Evolutionary conservation across 75 land plant genomes (phyloP), one percentile per base, ranked within the genome.

Genomic region (Cupressus sempervirens): DNA sequence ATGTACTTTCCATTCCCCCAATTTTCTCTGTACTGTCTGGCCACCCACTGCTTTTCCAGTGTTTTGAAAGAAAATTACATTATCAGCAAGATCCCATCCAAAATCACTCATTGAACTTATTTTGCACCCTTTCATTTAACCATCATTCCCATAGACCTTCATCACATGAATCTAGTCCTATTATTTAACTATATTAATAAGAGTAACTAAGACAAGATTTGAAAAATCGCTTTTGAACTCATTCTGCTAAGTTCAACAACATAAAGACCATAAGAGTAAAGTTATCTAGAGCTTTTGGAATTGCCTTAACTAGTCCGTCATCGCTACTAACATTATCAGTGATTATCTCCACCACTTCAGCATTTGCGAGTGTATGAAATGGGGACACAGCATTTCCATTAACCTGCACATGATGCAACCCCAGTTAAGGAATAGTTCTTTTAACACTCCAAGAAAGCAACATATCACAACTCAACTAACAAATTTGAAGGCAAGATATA

Each of bases 311-410:
- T 82, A 52, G 16, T 52, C 26, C 54, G 26, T 45, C 81, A 79
- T 18, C 48, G 30, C 34, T 80, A 92, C 97, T 91, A 65, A 96
- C 99, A 87, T 94, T 88, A 89, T 95, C 94, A 32, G 99, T 97
- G 36, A 97, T 92, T 38, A 97, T 91, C 88, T 97, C 99, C 84
- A 97, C 99, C 83, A 97, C 99, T 91, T 97, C 99, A 58, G 99
- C 99, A 92, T 97, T 97, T 26, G 95, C 91, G 86, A 97, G 92
- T 6, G 90, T 88, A 89, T 97, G 98, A 58, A 86, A 90, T 38
- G 99, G 99, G 43, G 98, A 92, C 73, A 97, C 98, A 86, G 89
- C 87, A 86, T 97, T 97, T 7, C 99, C 99, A 90, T 97, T 97
- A 52, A 97, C 99, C 99, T 97, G 93, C 85, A 88, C 80, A 54